Evolutionary conservation across 2,329 filamentous ascomycete genomes (phyloP).

Genomic region (Celoporthe dispersa): DNA sequence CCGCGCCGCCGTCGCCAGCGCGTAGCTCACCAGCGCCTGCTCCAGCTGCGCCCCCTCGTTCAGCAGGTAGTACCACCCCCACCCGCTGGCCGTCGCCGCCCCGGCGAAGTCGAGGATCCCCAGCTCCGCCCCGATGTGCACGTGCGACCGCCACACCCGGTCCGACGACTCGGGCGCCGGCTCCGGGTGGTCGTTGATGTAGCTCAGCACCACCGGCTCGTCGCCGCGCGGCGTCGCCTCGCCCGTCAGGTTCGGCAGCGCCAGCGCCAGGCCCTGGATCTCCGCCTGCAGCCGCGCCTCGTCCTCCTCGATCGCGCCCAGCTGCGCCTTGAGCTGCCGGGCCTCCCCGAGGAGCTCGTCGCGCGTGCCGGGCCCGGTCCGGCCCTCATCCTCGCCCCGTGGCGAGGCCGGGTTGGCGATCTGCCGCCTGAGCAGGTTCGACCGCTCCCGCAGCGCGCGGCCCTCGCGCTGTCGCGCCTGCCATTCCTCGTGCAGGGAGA

Average conservation of each 20-base stretch:
- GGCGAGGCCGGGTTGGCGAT: slow-evolving; percentile 57
- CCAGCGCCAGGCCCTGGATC: slow-evolving; percentile 75
- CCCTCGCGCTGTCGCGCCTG: slow-evolving; percentile 64
- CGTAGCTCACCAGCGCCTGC: slow-evolving; percentile 88
- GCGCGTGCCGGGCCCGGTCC: slow-evolving; percentile 44
- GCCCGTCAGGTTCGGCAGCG: slow-evolving; percentile 86
- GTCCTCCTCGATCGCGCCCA: slow-evolving; percentile 63
- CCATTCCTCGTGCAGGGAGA: slow-evolving; percentile 60
- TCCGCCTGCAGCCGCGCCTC: slow-evolving; percentile 65
- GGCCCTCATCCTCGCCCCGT: slow-evolving; percentile 45
- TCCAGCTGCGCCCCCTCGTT: slow-evolving; percentile 93
- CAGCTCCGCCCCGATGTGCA: slow-evolving; percentile 84
- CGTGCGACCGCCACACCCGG: slow-evolving; percentile 72
- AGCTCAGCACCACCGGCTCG: slow-evolving; percentile 68
- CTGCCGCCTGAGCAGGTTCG: slow-evolving; percentile 65
- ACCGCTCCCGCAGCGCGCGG: slow-evolving; percentile 65
- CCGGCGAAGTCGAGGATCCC: slow-evolving; percentile 87
- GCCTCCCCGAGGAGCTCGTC: slow-evolving; percentile 67
- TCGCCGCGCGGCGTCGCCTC: slow-evolving; percentile 72
- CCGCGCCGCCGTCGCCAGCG: slow-evolving; percentile 72
- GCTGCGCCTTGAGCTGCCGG: slow-evolving; percentile 64
- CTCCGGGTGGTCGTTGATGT: slow-evolving; percentile 75
- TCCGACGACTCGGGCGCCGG: slow-evolving; percentile 40
- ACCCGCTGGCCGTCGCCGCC: slow-evolving; percentile 82
- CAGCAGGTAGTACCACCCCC: slow-evolving; percentile 98